Percentiles rank a stretch among this genome's conserved stretches.
phyloP scores from a whole-genome alignment of 495 filamentous ascomycete species.

The Penicillium egyptiacum region DNA sequence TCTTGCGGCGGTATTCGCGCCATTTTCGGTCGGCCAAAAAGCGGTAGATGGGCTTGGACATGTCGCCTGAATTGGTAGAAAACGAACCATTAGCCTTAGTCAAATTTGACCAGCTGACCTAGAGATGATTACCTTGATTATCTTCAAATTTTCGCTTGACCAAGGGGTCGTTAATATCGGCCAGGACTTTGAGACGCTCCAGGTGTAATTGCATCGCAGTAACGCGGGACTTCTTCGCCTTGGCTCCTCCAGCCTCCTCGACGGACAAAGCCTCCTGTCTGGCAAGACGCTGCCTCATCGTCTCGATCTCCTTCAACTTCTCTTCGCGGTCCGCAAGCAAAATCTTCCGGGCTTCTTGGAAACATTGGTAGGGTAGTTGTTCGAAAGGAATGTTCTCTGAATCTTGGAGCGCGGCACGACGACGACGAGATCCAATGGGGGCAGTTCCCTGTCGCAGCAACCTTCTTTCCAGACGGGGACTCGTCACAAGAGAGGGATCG shows the following conservation, averaged over 20 bases:
- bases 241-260: slow-evolving; percentile 59
- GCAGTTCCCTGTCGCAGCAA: slow-evolving; percentile 58
- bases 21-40: slow-evolving; percentile 85
- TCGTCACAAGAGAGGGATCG: slow-evolving; percentile 53
- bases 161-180: slow-evolving; percentile 92
- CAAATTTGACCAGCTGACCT: neutral
- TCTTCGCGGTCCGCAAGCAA: slow-evolving; percentile 76
- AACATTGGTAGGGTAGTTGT: slow-evolving; percentile 91
- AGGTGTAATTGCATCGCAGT: slow-evolving; percentile 70
- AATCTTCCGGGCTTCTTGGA: slow-evolving; percentile 90
- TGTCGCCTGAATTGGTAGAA: slow-evolving; percentile 63
- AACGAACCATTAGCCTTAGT: slow-evolving; percentile 13
- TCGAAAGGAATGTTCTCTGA: slow-evolving; percentile 79
- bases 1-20: slow-evolving; percentile 70
- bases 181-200: slow-evolving; percentile 80
- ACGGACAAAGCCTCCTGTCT: slow-evolving; percentile 58
- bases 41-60: slow-evolving; percentile 96
- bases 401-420: slow-evolving; percentile 70
- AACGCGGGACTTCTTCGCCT: slow-evolving; percentile 62
- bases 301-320: slow-evolving; percentile 68
- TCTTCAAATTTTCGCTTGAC: slow-evolving; percentile 96
- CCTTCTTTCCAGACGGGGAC: slow-evolving; percentile 57
- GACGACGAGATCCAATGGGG: slow-evolving; percentile 77
- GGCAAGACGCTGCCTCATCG: slow-evolving; percentile 58
- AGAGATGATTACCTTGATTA: slow-evolving; percentile 66